A percentile compares a stretch with the other conserved stretches of the same genome.
phyloP scores from a whole-genome alignment of 78 protist genomes.

The Dictyostelium intermedium region DNA sequence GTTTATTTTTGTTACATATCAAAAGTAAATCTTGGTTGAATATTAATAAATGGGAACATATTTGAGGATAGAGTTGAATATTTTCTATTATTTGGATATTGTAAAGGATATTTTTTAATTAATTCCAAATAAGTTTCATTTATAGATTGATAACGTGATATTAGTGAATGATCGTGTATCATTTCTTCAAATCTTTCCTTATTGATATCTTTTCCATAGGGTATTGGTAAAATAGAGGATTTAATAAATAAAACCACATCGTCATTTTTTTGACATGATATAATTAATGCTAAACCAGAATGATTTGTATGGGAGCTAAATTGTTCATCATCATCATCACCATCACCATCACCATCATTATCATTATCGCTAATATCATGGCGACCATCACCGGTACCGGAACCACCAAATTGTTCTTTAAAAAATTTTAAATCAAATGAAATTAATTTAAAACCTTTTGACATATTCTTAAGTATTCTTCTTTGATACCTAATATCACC shows the following conservation, averaged over 20 bases:
- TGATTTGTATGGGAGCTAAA: slow-evolving; percentile 35
- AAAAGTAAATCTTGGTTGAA: slow-evolving; percentile 22
- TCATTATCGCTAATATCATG: too few species aligned
- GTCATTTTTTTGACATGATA: neutral
- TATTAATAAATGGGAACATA: slow-evolving; percentile 23
- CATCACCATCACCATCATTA: neutral
- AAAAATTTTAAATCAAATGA: slow-evolving; percentile 15
- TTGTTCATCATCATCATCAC: neutral
- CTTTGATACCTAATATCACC: slow-evolving; percentile 58
- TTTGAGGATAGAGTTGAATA: slow-evolving; percentile 41
- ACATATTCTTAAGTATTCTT: slow-evolving; percentile 15
- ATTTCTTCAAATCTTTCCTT: slow-evolving; percentile 3
- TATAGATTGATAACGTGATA: slow-evolving; percentile 21
- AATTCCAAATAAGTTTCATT: neutral
- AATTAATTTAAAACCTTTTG: slow-evolving; percentile 31
- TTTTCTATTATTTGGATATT: slow-evolving; percentile 26
- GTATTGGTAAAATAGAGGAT: slow-evolving; percentile 26
- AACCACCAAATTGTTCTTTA: neutral
- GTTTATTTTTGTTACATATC: neutral
- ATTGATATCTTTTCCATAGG: slow-evolving; percentile 11
- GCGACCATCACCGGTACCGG: neutral
- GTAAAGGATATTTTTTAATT: neutral
- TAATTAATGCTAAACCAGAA: slow-evolving; percentile 7
- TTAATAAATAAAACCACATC: neutral
- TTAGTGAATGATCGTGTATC: neutral